Evolutionary conservation across 2,329 filamentous ascomycete genomes (phyloP).

Genomic region (Trichoderma arundinaceum): DNA sequence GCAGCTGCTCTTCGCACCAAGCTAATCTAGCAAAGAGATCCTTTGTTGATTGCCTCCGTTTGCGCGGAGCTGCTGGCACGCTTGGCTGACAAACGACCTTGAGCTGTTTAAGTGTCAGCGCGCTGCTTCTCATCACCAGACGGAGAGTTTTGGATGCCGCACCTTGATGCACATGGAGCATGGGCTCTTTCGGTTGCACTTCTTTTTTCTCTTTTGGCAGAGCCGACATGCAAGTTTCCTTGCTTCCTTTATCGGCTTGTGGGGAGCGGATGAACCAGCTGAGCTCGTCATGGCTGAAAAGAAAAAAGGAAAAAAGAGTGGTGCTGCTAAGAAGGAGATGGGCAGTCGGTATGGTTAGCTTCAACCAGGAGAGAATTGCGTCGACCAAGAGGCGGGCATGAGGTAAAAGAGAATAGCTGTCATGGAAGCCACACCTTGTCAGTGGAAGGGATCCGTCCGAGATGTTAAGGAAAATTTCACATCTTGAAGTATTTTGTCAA

Average conservation of each 20-base stretch:
- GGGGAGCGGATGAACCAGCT: neutral
- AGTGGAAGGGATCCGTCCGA: neutral
- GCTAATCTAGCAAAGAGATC: constrained; percentile 16
- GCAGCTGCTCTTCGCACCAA: constrained; percentile 28
- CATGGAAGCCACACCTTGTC: neutral
- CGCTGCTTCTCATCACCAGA: neutral
- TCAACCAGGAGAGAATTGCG: too few relatives aligned
- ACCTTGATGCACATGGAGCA: constrained; percentile 28
- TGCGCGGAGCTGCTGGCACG: constrained; percentile 18
- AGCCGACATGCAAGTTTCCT: constrained; percentile 25
- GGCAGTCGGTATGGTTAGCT: too few relatives aligned
- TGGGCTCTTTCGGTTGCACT: constrained; percentile 25
- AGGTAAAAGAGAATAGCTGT: neutral
- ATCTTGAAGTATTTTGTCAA: constrained; percentile 9
- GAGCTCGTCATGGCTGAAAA: neutral
- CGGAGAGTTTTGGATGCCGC: neutral
- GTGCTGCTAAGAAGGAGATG: neutral
- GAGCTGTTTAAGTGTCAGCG: constrained; percentile 13
- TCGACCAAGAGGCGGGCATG: neutral
- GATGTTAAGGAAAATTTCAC: neutral
- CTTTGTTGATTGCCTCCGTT: constrained; percentile 19
- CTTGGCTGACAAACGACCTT: constrained; percentile 26
- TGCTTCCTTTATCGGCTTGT: constrained; percentile 13
- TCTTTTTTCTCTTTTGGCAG: constrained; percentile 24
- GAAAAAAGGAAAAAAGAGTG: too few relatives aligned